Evolutionary conservation across 176 grass and related monocot species (phyloP).

Genomic region (Aegilops bicornis): DNA sequence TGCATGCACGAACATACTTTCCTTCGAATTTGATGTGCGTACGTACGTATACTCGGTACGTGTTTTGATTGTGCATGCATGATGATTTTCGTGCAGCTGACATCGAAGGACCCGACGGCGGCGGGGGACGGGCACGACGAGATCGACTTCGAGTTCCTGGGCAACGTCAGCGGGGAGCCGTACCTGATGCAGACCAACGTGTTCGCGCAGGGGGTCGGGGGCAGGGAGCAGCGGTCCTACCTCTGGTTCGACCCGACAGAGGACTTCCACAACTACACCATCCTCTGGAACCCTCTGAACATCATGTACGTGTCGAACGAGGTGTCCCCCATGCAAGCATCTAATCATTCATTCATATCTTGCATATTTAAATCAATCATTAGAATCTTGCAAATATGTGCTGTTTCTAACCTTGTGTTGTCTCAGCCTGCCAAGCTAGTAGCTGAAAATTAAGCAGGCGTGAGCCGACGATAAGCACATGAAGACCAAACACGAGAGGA

Average conservation of each 20-base stretch:
- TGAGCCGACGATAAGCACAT: too few species aligned
- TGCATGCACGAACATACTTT: too few species aligned
- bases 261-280: slow-evolving; percentile 60
- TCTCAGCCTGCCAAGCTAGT: not conserved
- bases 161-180: slow-evolving; percentile 47
- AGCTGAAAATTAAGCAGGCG: too few species aligned
- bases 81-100: slow-evolving; percentile 12
- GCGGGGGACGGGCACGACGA: slow-evolving; percentile 44
- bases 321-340: not conserved
- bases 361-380: not conserved
- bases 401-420: too few species aligned
- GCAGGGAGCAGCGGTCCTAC: slow-evolving; percentile 44
- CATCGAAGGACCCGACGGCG: slow-evolving; percentile 24
- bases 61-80: not conserved
- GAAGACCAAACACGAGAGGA: too few species aligned
- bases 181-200: slow-evolving; percentile 59
- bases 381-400: too few species aligned
- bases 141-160: slow-evolving; percentile 68
- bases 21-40: not conserved
- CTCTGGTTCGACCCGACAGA: slow-evolving; percentile 56
- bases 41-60: too few species aligned
- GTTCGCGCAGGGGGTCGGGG: slow-evolving; percentile 40
- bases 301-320: slow-evolving; percentile 34
- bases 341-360: not conserved
- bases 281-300: slow-evolving; percentile 54